Conservation (phyloP, 1,284 basidiomycete genomes). For the Salmacisia buchloeana region DNA sequence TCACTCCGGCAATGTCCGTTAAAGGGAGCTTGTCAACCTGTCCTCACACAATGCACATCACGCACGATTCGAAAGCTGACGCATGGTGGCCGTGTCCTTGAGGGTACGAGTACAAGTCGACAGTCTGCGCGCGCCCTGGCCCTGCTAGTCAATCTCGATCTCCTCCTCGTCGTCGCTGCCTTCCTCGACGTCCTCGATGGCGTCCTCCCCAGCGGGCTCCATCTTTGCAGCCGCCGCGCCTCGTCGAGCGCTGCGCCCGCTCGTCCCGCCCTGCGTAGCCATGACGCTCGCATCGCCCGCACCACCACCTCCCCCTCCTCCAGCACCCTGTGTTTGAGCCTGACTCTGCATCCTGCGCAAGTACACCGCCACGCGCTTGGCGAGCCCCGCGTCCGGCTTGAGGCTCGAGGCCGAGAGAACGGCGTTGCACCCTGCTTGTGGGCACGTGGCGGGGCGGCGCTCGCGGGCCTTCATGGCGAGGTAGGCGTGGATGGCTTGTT, state of each 20-base stretch:
- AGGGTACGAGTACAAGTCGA: neutral
- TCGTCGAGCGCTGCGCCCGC: conserved; percentile 55
- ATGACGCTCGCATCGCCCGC: conserved; percentile 16
- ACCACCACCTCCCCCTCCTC: conserved; percentile 32
- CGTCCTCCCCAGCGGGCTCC: conserved; percentile 13
- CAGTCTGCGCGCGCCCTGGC: too few species aligned
- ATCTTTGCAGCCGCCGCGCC: conserved; percentile 52
- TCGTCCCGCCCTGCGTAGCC: conserved; percentile 17
- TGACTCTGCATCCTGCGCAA: conserved; percentile 28
- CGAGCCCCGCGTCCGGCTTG: conserved; percentile 13
- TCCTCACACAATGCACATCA: neutral
- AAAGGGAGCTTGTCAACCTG: too few species aligned
- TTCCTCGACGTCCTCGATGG: conserved; percentile 9
- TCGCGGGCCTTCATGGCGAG: neutral
- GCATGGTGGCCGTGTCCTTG: too few species aligned
- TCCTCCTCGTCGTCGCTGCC: conserved; percentile 4
- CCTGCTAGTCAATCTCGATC: conserved; percentile 7
- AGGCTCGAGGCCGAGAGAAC: conserved; percentile 14
- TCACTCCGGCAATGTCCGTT: too few species aligned
- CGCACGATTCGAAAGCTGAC: too few species aligned
- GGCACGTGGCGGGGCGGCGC: neutral
- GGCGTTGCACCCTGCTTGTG: conserved; percentile 27
- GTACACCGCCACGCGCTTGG: conserved; percentile 25
- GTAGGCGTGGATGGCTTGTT: conserved; percentile 7
- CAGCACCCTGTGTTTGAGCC: conserved; percentile 27